A percentile compares a stretch with the other conserved stretches of the same genome.
Evolutionary conservation across 768 basidiomycete genomes (phyloP).

Genomic region (Pleurotus platypus): DNA sequence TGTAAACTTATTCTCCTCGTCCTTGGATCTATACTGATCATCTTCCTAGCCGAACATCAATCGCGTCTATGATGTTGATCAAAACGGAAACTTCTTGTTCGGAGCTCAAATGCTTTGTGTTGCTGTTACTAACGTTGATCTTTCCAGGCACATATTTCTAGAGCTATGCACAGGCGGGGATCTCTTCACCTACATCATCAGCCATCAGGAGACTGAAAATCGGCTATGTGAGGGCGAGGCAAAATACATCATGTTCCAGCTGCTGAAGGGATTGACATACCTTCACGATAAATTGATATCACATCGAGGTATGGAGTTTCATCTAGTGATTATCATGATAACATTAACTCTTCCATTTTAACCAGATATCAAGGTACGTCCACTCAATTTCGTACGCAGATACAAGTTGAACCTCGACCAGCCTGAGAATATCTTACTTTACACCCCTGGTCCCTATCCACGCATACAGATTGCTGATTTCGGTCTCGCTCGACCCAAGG

Average conservation of each 20-base stretch:
- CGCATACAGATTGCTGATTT: slow-evolving; percentile 85
- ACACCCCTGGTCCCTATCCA: slow-evolving; percentile 80
- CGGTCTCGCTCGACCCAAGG: slow-evolving; percentile 74
- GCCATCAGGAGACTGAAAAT: slow-evolving; percentile 42
- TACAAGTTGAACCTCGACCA: slow-evolving; percentile 16
- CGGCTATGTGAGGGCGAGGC: slow-evolving; percentile 75
- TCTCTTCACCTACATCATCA: slow-evolving; percentile 81
- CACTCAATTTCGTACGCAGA: no score
- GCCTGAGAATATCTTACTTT: slow-evolving; percentile 84
- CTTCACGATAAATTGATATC: slow-evolving; percentile 71
- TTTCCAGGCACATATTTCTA: slow-evolving; percentile 70
- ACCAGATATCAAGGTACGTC: not conserved
- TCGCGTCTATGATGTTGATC: slow-evolving; percentile 67
- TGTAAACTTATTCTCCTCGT: slow-evolving; percentile 34
- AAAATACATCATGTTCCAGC: slow-evolving; percentile 81
- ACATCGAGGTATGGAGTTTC: slow-evolving; percentile 59
- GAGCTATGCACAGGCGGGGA: slow-evolving; percentile 85
- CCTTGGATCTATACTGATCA: not conserved
- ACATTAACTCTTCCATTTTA: no score
- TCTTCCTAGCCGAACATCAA: slow-evolving; percentile 73
- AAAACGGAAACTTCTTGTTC: slow-evolving; percentile 57
- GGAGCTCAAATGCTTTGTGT: slow-evolving; percentile 14
- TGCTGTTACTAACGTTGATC: not conserved
- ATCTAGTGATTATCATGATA: no score
- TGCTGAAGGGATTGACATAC: slow-evolving; percentile 68